Base-by-base conservation (phyloP, 257 asterid species). In the Dorcoceras hygrometricum region DNA sequence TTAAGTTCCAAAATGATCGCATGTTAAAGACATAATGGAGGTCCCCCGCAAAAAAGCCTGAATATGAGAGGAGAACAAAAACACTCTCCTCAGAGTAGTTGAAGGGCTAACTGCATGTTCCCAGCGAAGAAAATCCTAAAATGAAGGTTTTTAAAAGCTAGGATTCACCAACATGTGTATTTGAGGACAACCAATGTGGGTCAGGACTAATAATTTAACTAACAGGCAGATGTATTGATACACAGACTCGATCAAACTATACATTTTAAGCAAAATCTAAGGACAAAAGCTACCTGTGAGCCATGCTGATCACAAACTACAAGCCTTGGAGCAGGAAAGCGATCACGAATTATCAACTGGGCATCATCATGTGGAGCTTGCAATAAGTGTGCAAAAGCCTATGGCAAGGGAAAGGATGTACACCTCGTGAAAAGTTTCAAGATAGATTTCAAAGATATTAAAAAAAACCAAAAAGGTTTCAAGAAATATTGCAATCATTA, bases 281-380 rank as follows among this genome's bases (percentile, higher is more conserved):
- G 50, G 29, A 57, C 19, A 56, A 75, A 53, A 14, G 54, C 69
- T 61, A 93, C 99, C 99, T 93, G 99, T 50, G 99, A 94, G 72
- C 97, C 97, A 78, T 94, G 97, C 76, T 94, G 99, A 85, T 94
- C 99, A 71, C 99, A 94, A 55, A 90, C 84, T 72, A 94, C 99
- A 72, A 90, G 90, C 80, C 99, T 87, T 50, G 99, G 99, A 23
- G 81, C 88, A 51, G 99, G 99, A 77, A 90, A 94, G 43, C 99
- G 91, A 20, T 94, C 99, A 1, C 77, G 89, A 65, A 94, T 82
- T 48, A 94, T 89, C 51, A 76, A 68, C 65, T 84, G 87, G 18
- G 99, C 95, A 71, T 90, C 99, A 62, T 87, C 96, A 62, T 85
- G 90, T 24, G 99, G 97, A 77, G 88, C 95, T 84, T 85, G 91